Base-by-base conservation (phyloP, 176 grass and related monocot species). In the Elaeis guineensis region DNA sequence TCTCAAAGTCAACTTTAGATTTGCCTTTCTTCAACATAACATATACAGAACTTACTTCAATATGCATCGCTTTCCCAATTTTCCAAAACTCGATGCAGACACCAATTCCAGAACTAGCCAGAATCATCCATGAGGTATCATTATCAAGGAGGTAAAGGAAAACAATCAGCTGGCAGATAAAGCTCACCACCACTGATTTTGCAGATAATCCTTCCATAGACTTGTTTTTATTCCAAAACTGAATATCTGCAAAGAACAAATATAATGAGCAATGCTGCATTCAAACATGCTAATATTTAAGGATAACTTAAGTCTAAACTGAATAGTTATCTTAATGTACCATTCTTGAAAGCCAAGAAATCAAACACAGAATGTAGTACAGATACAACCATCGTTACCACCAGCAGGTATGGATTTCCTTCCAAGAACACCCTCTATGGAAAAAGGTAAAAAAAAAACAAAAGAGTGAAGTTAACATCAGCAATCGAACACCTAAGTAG, bases 81-180 rank as follows among this genome's bases (percentile, higher is more conserved):
- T 99, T 99, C 94, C 94, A 99, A 59, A 99, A 99, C 70, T 99
- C 94, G 57, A 99, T 99, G 79, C 94, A 99, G 39, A 86, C 77
- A 50, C 94, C 94, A 77, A 99, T 65, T 58, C 87, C 94, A 76
- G 88, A 89, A 71, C 94, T 99, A 50, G 77, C 72, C 67, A 99
- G 94, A 67, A 99, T 99, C 94, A 99, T 99, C 94, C 94, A 99
- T 50, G 94, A 99, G 69, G 94, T 99, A 19, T 99, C 94, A 77
- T 99, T 99, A 73, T 99, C 94, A 64, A 99, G 82, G 52, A 99
- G 74, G 63, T 93, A 99, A 52, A 99, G 77, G 65, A 99, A 99
- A 75, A 99, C 57, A 67, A 99, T 70, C 39, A 99, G 78, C 51
- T 99, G 94, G 26, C 94, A 99, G 25, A 84, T 71, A 48, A 99